Conservation (phyloP, 495 filamentous ascomycete species). For the Aspergillus avenaceus region DNA sequence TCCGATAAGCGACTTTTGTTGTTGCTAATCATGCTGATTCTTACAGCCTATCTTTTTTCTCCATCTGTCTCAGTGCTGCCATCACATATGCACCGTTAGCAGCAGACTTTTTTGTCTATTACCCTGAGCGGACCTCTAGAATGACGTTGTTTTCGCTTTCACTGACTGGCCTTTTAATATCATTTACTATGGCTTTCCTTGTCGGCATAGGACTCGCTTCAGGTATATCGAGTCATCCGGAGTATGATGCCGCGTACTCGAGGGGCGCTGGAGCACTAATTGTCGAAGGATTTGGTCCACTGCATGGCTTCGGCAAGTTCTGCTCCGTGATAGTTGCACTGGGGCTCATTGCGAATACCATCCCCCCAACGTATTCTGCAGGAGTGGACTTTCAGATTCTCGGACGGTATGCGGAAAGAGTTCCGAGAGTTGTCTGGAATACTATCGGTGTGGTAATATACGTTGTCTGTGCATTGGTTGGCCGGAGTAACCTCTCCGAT, state of each 20-base stretch:
- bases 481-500: conserved; percentile 53
- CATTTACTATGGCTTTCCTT: conserved; percentile 59
- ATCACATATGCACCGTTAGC: conserved; percentile 59
- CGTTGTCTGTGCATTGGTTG: conserved; percentile 60
- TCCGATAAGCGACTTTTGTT: background rate
- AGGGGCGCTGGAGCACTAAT: conserved; percentile 52
- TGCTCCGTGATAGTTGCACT: conserved; percentile 68
- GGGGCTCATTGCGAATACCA: conserved; percentile 66
- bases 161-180: conserved; percentile 45
- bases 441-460: conserved; percentile 56
- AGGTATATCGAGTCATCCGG: conserved; percentile 48
- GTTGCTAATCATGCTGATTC: background rate
- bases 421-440: conserved; percentile 64
- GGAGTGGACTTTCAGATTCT: conserved; percentile 68
- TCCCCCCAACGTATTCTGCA: conserved; percentile 65
- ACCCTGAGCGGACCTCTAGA: conserved; percentile 48
- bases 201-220: conserved; percentile 67
- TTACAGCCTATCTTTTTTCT: conserved; percentile 60
- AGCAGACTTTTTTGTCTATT: conserved; percentile 65
- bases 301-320: conserved; percentile 68
- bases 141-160: conserved; percentile 32
- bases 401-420: conserved; percentile 48
- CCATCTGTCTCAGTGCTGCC: conserved; percentile 58
- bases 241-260: conserved; percentile 54
- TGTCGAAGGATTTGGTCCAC: conserved; percentile 57